Evolutionary conservation across 352 stramenopile genomes (phyloP), one percentile per base, ranked within the genome.

Genomic region (Globisporangium apiculatum): DNA sequence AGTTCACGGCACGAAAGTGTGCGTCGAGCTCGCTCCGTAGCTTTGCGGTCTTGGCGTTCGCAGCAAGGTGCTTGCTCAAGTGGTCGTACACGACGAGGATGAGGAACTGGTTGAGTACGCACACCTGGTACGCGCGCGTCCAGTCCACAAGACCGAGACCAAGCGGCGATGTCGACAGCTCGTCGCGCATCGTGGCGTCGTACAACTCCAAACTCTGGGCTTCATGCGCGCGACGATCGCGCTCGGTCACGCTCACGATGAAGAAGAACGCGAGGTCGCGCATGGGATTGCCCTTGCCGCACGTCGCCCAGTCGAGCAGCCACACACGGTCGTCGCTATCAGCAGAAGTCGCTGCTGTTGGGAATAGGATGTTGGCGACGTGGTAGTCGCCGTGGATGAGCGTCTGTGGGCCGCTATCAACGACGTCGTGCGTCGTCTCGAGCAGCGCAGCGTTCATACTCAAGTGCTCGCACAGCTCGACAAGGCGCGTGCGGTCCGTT

Each of bases 351-450:
- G 3, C 58, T 46, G n/a, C n/a, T 31, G 5, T 58, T 63, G 72
- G 58, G 52, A 93, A 75, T 24, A 93, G 66, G 60, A 89, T 66
- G 60, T 93, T 93, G 31, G 79, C 83, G 41, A 86, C 83, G 55
- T 93, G 83, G 56, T 90, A 93, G 58, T 93, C 83, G 12, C 83
- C 83, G 59, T 93, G 83, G 53, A 93, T 87, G 17, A 93, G 58
- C 36, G 76, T 83, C 18, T 69, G 70, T 8, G 77, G 79, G 5
- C 79, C 81, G 31, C 58, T 50, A 3, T 72, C 69, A 11, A 93
- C 75, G 36, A 72, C 52, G 14, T 87, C 48, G 50, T 93, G 83
- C 41, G 87, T 62, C 3, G 53, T 45, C 45, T 70, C 62, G 7
- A 90, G 65, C 12, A 66, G 53, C 1, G 76, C 58, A 1, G 75